Conservation (phyloP, 2,329 filamentous ascomycete species). For the Cercospora sp. region DNA sequence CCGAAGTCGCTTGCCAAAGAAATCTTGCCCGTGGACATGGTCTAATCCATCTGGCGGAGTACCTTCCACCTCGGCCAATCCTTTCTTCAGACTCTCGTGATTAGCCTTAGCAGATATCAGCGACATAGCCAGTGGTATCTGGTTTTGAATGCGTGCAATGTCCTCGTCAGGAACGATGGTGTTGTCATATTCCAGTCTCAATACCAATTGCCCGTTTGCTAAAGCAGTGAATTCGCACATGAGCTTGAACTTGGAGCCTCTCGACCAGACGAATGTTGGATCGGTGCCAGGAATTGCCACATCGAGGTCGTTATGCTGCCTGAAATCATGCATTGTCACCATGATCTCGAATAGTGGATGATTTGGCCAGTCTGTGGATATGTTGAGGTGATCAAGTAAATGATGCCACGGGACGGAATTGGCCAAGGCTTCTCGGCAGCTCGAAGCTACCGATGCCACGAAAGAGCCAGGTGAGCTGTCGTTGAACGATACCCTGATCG, state of each 20-base stretch:
- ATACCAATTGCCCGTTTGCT: not conserved
- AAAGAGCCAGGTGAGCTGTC: not conserved
- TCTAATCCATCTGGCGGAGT: not conserved
- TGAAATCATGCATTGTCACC: not conserved
- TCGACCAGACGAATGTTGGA: not conserved
- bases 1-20: not conserved
- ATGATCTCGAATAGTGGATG: not conserved
- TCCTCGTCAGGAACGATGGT: not conserved
- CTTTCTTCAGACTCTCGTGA: not conserved
- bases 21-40: not conserved
- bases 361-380: not conserved
- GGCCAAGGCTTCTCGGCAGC: not conserved
- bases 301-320: not conserved
- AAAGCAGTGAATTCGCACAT: not conserved
- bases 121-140: not conserved
- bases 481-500: not conserved
- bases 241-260: not conserved
- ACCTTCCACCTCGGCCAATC: not conserved
- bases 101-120: not conserved
- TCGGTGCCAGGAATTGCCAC: not conserved
- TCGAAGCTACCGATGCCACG: not conserved
- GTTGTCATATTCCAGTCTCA: not conserved
- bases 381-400: not conserved
- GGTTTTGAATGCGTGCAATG: not conserved
- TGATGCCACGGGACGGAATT: not conserved